Base-by-base conservation (phyloP, 768 basidiomycete species). In the Pholiota conissans region DNA sequence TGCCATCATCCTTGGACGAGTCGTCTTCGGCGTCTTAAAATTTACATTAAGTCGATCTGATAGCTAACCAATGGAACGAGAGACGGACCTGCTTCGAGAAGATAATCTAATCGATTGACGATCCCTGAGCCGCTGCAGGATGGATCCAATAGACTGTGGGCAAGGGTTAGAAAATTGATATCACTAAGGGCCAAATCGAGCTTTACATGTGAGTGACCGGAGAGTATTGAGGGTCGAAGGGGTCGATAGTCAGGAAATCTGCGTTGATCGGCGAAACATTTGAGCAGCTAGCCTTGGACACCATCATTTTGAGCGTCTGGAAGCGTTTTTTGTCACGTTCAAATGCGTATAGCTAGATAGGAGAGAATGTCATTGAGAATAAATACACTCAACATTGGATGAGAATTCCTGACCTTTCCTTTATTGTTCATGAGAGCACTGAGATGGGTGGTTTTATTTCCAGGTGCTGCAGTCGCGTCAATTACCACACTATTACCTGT, bases 71-170 rank as follows among this genome's bases (percentile, higher is more conserved):
- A 45, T 39, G 49, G 18, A 52, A 57, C n/a, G 20, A 24, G 40
- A 42, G 34, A 58, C 79, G 52, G 57, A 88, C 93, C 92, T 69
- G 81, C 75, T 64, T 88, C 89, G 8, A 93, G 73, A 8, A 95
- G 82, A 73, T 94, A 82, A 69, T 97, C 93, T 52, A 97, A 73
- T 49, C 94, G 85, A 72, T 93, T 93, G 49, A 95, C 86, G 55
- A 96, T 95, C 3, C 95, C 93, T 14, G 92, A 95, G 35, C 94
- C 93, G 58, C 95, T 97, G 70, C 96, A 99, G 32, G 95, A 98
- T 11, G 96, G 96, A 69, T 99, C 96, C 7, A 98, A 79, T 37
- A 99, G 78, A 60, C 95, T 95, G 60, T 29, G 39, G 40, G 49
- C 49, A 37, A 57, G 46, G 26, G 52, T 42, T 48, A 40, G 52